Evolutionary conservation across 768 basidiomycete species (phyloP).

Genomic region (Postia placenta): DNA sequence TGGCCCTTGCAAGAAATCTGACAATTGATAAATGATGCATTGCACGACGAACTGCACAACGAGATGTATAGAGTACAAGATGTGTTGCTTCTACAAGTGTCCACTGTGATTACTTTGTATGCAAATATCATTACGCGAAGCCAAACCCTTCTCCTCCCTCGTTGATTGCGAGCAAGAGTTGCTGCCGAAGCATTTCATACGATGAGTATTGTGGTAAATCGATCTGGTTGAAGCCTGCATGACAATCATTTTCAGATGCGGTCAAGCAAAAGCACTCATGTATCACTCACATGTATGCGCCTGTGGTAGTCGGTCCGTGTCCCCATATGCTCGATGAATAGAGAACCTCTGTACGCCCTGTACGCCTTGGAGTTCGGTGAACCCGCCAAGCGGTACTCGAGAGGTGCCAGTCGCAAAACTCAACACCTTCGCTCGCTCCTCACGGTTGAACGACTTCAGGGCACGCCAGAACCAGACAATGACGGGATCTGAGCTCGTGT

Average conservation of each 20-base stretch:
- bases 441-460: constrained; percentile 93
- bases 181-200: constrained; percentile 93
- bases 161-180: constrained; percentile 85
- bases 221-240: constrained; percentile 85
- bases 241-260: constrained; percentile 12
- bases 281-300: constrained; percentile 76
- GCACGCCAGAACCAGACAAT: constrained; percentile 99
- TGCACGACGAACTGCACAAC: too few relatives aligned
- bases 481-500: constrained; percentile 85
- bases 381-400: constrained; percentile 90
- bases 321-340: constrained; percentile 90
- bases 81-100: constrained; percentile 3
- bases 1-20: too few relatives aligned
- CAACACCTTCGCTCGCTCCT: constrained; percentile 93
- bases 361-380: constrained; percentile 91
- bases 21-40: too few relatives aligned
- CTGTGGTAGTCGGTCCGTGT: constrained; percentile 77
- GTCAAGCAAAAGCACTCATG: background rate
- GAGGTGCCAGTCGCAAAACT: constrained; percentile 96
- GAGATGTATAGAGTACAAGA: constrained; percentile 11
- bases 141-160: constrained; percentile 97
- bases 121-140: constrained; percentile 42
- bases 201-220: constrained; percentile 93
- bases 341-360: constrained; percentile 94
- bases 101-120: background rate